These are phyloP conservation scores for Daedaleopsis sinensis DNA, from an alignment of 768 basidiomycete species.

Conservation along the genomic window DNA sequence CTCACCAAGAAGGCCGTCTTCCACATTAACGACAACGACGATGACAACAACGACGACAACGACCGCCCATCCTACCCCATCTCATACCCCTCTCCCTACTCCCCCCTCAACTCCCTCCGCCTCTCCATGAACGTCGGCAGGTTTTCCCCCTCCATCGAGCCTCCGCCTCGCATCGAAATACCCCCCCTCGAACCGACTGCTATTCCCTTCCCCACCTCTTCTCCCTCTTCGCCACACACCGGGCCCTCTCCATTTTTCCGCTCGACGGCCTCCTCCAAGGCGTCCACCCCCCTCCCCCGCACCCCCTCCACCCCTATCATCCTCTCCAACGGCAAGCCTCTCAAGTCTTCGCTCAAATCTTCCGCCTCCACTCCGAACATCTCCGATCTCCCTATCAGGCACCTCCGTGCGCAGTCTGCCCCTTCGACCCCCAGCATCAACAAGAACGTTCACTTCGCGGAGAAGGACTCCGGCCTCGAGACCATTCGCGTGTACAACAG, in stretches of 20 bases:
- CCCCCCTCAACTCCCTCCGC: conserved; percentile 30
- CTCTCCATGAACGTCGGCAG: conserved; percentile 27
- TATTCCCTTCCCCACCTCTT: conserved; percentile 49
- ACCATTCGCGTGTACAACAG: conserved; percentile 65
- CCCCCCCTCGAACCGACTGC: conserved; percentile 21
- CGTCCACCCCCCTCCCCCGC: conserved; percentile 29
- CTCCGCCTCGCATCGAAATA: conserved; percentile 25
- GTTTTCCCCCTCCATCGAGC: conserved; percentile 26
- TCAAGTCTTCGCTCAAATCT: conserved; percentile 83
- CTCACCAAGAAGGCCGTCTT: conserved; percentile 36
- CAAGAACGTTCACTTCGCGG: conserved; percentile 88
- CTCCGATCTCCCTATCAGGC: conserved; percentile 41
- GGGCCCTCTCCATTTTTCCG: conserved; percentile 23
- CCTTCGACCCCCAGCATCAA: conserved; percentile 62
- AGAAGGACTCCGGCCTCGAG: conserved; percentile 59
- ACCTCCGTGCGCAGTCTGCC: conserved; percentile 50
- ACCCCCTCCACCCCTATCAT: conserved; percentile 47
- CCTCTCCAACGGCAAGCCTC: conserved; percentile 79
- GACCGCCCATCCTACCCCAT: conserved; percentile 24
- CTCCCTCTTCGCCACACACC: conserved; percentile 29
- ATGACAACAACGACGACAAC: conserved; percentile 34
- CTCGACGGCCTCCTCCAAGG: conserved; percentile 13
- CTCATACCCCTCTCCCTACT: conserved; percentile 14
- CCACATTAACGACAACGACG: conserved; percentile 36
- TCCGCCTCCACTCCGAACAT: conserved; percentile 54